Conservation (phyloP, 179 eudicot genomes). For the Silene noctiflora region DNA sequence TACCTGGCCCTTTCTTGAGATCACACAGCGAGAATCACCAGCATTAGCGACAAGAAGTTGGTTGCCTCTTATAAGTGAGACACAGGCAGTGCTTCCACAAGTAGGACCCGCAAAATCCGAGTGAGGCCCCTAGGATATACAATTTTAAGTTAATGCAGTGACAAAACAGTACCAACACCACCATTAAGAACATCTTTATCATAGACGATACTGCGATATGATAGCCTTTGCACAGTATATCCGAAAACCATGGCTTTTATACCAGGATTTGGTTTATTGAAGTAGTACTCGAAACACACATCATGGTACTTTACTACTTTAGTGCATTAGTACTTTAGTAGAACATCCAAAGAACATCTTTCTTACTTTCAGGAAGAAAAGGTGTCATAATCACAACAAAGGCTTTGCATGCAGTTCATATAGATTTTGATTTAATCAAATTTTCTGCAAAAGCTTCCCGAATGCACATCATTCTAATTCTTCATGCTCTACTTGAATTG, state of each 20-base stretch:
- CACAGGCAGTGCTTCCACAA: slow-evolving; percentile 91
- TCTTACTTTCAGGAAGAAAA: neutral
- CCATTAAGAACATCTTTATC: neutral
- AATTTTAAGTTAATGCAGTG: slow-evolving; percentile 11
- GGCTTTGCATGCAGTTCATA: neutral
- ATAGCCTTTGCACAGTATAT: neutral
- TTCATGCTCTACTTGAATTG: neutral
- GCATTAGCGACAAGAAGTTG: slow-evolving; percentile 91
- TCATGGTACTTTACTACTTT: neutral
- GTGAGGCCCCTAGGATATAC: slow-evolving; percentile 73
- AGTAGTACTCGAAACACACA: neutral
- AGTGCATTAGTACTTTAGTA: too few relatives aligned
- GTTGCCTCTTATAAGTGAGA: slow-evolving; percentile 61
- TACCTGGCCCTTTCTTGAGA: slow-evolving; percentile 95
- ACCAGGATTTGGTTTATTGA: neutral
- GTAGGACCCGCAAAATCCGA: slow-evolving; percentile 94
- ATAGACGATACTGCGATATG: neutral
- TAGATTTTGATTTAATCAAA: neutral
- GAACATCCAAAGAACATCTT: neutral
- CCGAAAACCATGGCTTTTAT: neutral
- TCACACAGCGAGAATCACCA: slow-evolving; percentile 94
- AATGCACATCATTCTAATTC: slow-evolving; percentile 1
- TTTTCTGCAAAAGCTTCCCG: neutral
- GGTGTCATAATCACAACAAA: neutral
- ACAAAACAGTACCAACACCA: slow-evolving; percentile 9